A percentile compares a stretch with the other conserved stretches of the same genome.
phyloP scores from a whole-genome alignment of 2,329 filamentous ascomycete species.

The Calonectria hongkongensis region DNA sequence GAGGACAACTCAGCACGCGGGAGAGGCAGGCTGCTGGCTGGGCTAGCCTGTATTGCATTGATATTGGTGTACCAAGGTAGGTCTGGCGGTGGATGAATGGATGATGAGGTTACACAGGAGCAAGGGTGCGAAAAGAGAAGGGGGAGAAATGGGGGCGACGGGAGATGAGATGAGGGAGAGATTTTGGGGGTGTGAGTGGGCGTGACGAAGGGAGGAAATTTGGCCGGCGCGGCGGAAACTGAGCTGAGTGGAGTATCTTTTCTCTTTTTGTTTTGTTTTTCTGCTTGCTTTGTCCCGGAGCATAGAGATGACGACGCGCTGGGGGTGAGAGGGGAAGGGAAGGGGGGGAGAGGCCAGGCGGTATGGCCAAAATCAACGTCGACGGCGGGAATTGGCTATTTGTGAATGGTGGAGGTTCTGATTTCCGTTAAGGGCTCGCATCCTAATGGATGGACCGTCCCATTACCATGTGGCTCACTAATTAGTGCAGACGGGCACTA shows the following conservation, averaged over 20 bases:
- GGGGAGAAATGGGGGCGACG: conserved; percentile 45
- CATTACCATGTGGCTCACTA: conserved; percentile 19
- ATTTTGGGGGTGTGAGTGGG: conserved; percentile 45
- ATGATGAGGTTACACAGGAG: conserved; percentile 49
- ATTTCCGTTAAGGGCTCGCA: conserved; percentile 39
- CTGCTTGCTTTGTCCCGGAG: conserved; percentile 15
- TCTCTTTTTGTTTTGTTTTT: conserved; percentile 37
- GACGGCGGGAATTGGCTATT: conserved; percentile 19
- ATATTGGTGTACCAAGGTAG: conserved; percentile 39
- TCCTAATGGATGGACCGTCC: conserved; percentile 27
- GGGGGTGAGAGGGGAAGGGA: not conserved
- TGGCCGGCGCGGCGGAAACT: conserved; percentile 39
- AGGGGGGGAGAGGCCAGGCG: not conserved
- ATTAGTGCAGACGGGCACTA: conserved; percentile 31
- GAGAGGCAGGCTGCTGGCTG: conserved; percentile 5
- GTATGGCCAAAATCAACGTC: not conserved
- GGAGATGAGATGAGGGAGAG: conserved; percentile 46
- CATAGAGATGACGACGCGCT: conserved; percentile 31
- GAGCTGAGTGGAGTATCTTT: conserved; percentile 25
- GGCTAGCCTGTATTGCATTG: conserved; percentile 25
- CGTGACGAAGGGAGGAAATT: conserved; percentile 48
- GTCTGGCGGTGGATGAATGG: conserved; percentile 41
- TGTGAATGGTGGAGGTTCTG: conserved; percentile 38
- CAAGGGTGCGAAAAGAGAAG: conserved; percentile 40
- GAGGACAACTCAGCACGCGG: conserved; percentile 9